phyloP scores from a whole-genome alignment of 1,139 yeast genomes.

The Kurtzmaniella quercitrusa region DNA sequence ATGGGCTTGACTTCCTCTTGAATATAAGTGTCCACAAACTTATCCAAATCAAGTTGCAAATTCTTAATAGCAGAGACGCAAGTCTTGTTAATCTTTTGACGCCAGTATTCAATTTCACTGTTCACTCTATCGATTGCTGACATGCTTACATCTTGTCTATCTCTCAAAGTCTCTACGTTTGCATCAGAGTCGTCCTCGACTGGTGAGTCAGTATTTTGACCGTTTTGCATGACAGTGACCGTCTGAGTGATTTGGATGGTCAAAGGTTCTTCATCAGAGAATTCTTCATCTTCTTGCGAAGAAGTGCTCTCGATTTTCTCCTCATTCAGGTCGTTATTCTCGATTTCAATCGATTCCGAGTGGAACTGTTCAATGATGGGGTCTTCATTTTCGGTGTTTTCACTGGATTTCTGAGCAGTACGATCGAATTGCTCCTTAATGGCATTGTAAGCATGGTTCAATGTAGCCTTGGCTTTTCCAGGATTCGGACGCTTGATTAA shows the following conservation, averaged over 20 bases:
- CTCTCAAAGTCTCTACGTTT: not conserved
- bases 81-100: constrained; percentile 34
- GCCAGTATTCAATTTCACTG: constrained; percentile 31
- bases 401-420: not conserved
- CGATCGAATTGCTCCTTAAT: not conserved
- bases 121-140: constrained; percentile 12
- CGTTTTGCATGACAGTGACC: constrained; percentile 15
- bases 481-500: constrained; percentile 15
- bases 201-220: not conserved
- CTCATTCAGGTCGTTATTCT: no score
- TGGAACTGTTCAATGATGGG: constrained; percentile 16
- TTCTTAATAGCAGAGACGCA: constrained; percentile 39
- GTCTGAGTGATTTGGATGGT: constrained; percentile 29
- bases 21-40: constrained; percentile 29
- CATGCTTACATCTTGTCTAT: not conserved
- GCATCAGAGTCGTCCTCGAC: not conserved
- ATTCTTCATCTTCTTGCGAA: constrained; percentile 5
- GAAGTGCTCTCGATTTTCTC: not conserved
- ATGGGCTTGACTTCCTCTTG: constrained; percentile 26
- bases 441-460: constrained; percentile 1
- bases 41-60: constrained; percentile 36
- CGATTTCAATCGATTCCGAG: no score
- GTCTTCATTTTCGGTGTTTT: constrained; percentile 18
- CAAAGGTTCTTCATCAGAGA: constrained; percentile 17
- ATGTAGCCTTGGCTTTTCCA: constrained; percentile 10